These are phyloP conservation scores for Penicillium cosmopolitanum DNA, from an alignment of 495 filamentous ascomycete genomes.

Conservation along the genomic window DNA sequence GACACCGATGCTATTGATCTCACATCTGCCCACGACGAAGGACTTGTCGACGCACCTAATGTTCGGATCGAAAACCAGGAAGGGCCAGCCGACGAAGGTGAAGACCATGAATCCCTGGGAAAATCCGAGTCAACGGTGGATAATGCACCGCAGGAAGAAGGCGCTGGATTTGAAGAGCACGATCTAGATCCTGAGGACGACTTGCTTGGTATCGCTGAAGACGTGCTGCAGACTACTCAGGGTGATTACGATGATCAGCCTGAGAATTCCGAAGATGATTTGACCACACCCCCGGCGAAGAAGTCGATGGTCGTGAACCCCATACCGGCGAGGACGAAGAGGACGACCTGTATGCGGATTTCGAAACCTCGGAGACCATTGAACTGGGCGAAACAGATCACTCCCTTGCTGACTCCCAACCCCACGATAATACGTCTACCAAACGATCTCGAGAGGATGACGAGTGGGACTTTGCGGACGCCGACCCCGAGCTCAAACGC, in stretches of 20 bases:
- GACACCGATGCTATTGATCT: conserved; percentile 2
- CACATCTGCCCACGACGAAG: conserved; percentile 3
- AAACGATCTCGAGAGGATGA: conserved; percentile 39
- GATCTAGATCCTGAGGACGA: conserved; percentile 34
- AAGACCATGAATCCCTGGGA: conserved; percentile 19
- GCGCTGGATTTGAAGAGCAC: conserved; percentile 16
- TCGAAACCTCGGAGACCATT: conserved; percentile 22
- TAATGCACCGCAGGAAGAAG: conserved; percentile 9
- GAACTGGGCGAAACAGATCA: conserved; percentile 30
- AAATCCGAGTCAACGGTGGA: conserved; percentile 23
- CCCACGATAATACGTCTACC: conserved; percentile 22
- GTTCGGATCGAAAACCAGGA: conserved; percentile 20
- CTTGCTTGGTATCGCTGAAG: conserved; percentile 36
- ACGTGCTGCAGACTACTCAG: conserved; percentile 36
- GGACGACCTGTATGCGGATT: conserved; percentile 19
- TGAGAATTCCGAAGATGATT: conserved; percentile 28
- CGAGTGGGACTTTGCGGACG: conserved; percentile 30
- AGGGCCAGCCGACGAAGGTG: conserved; percentile 22
- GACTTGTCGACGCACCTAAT: conserved; percentile 17
- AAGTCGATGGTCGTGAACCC: conserved; percentile 27
- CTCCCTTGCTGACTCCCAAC: conserved; percentile 23
- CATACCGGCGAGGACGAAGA: conserved; percentile 28
- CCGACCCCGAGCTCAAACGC: conserved; percentile 33
- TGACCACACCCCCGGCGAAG: conserved; percentile 15
- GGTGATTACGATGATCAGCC: conserved; percentile 18